Conservation (phyloP, 306 rosid genomes). For the Cucurbita moschata region DNA sequence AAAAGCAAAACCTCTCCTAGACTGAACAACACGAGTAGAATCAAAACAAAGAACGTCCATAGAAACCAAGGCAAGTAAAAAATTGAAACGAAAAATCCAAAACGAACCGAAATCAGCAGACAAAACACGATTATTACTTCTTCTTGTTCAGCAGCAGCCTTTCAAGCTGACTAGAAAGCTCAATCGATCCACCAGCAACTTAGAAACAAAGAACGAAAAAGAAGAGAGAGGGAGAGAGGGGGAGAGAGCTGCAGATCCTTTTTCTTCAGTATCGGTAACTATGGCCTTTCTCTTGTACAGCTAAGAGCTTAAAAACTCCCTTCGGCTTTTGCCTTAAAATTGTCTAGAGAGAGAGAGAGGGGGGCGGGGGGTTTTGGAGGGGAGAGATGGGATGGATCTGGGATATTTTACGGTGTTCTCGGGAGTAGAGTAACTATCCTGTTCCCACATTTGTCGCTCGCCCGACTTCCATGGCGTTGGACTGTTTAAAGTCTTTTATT, state of each 20-base stretch:
- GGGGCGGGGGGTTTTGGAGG: not conserved
- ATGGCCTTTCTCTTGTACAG: constrained; percentile 31
- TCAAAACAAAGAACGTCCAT: not conserved
- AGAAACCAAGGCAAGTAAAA: constrained; percentile 24
- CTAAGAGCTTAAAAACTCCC: constrained; percentile 23
- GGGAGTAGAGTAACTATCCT: constrained; percentile 17
- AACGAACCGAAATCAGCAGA: constrained; percentile 36
- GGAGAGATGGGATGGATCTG: not conserved
- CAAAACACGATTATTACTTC: constrained; percentile 14
- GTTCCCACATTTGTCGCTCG: not conserved
- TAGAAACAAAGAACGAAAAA: not conserved
- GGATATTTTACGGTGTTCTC: constrained; percentile 16
- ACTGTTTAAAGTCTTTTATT: not conserved
- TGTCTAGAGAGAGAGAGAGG: not conserved
- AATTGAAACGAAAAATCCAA: constrained; percentile 4
- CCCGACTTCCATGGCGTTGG: constrained; percentile 11
- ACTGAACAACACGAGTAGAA: constrained; percentile 1
- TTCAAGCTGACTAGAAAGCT: constrained; percentile 20
- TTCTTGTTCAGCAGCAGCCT: constrained; percentile 28
- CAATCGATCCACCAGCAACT: constrained; percentile 14
- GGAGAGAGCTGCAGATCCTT: constrained; percentile 22
- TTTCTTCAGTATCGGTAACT: constrained; percentile 17
- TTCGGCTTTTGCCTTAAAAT: constrained; percentile 3
- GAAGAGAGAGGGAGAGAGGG: constrained; percentile 2
- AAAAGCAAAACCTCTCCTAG: constrained; percentile 2